A percentile compares a stretch with the other conserved stretches of the same genome.
These are phyloP conservation scores for Leptodontidium sp. DNA, from an alignment of 2,329 filamentous ascomycete genomes.

Conservation along the genomic window DNA sequence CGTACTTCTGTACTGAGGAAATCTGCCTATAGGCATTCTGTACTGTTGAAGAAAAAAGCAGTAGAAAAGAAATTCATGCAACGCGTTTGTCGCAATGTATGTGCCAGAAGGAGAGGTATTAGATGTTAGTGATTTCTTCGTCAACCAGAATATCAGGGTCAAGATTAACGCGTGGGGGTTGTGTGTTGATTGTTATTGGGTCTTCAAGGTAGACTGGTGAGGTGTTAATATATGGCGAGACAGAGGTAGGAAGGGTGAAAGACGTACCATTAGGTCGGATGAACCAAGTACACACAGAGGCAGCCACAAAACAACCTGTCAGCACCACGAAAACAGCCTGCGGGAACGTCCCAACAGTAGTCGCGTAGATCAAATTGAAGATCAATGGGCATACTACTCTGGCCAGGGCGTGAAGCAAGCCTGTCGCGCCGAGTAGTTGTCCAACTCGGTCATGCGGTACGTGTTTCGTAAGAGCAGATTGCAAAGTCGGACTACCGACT, in stretches of 20 bases:
- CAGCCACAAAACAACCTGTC: constrained; percentile 68
- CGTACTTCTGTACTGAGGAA: neutral
- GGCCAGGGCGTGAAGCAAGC: constrained; percentile 83
- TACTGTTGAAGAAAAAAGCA: neutral
- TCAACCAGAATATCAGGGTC: constrained; percentile 34
- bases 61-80: too few species aligned
- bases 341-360: constrained; percentile 79
- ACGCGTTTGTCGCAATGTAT: neutral
- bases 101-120: neutral
- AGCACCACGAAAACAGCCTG: constrained; percentile 86
- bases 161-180: constrained; percentile 4
- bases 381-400: constrained; percentile 80
- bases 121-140: constrained; percentile 35
- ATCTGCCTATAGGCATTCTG: neutral
- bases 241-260: neutral
- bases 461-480: constrained; percentile 88
- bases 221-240: neutral
- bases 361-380: constrained; percentile 87
- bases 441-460: constrained; percentile 84
- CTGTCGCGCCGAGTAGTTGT: constrained; percentile 86
- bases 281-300: constrained; percentile 73
- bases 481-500: constrained; percentile 84
- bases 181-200: constrained; percentile 4
- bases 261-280: constrained; percentile 77
- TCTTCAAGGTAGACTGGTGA: constrained; percentile 36